Evolutionary conservation across 2,329 filamentous ascomycete genomes (phyloP).

Genomic region (Colletotrichum tropicicola): DNA sequence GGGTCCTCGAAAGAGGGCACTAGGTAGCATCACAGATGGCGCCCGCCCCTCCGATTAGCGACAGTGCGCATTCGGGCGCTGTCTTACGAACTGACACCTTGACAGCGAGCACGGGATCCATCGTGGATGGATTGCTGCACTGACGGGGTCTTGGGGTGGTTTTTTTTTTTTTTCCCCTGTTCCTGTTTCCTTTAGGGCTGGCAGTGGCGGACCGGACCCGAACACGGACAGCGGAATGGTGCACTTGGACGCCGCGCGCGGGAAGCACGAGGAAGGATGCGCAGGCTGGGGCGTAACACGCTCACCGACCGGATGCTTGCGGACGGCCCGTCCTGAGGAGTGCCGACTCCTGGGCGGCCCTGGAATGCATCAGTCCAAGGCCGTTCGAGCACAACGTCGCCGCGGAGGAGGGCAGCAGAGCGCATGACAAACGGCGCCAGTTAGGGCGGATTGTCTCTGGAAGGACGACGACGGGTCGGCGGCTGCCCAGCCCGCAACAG

Average conservation of each 20-base stretch:
- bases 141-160: not conserved
- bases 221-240: constrained; percentile 19
- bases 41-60: constrained; percentile 15
- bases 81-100: constrained; percentile 15
- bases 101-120: constrained; percentile 5
- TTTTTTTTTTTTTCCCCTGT: not conserved
- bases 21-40: constrained; percentile 21
- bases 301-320: no score
- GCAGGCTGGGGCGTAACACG: no score
- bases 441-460: no score
- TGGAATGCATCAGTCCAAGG: no score
- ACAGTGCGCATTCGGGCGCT: constrained; percentile 18
- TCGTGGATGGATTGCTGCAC: not conserved
- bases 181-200: not conserved
- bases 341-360: no score
- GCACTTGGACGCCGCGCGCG: not conserved
- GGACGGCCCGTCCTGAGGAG: no score
- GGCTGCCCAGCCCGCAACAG: no score
- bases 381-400: not conserved
- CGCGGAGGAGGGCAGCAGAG: no score
- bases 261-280: not conserved
- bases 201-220: not conserved
- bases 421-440: no score
- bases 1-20: not conserved
- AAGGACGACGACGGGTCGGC: no score